phyloP scores from a whole-genome alignment of 208 protist genomes.

The Acanthamoeba royreba region DNA sequence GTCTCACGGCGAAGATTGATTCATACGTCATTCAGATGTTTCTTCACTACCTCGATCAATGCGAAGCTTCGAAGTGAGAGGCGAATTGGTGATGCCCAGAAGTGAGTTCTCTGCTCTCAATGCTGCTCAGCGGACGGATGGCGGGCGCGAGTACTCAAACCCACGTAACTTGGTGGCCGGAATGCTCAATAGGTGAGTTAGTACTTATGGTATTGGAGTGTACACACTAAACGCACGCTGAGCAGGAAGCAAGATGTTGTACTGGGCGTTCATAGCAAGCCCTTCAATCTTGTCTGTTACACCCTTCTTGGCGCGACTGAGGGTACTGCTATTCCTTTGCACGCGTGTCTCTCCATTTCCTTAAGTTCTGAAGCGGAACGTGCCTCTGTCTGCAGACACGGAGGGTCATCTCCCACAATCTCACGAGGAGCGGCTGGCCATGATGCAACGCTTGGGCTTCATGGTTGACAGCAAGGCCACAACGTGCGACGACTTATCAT shows the following conservation, averaged over 20 bases:
- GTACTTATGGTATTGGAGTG: not conserved
- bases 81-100: slow-evolving; percentile 61
- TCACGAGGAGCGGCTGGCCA: not conserved
- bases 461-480: not conserved
- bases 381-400: not conserved
- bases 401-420: not conserved
- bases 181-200: slow-evolving; percentile 35
- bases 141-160: slow-evolving; percentile 48
- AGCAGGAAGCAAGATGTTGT: not conserved
- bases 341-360: not conserved
- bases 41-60: not conserved
- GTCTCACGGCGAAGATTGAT: not conserved
- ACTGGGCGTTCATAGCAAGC: not conserved
- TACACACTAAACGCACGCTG: not conserved
- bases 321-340: not conserved
- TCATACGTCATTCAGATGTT: not conserved
- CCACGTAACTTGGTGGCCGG: slow-evolving; percentile 66
- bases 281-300: not conserved
- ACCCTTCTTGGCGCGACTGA: not conserved
- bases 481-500: not conserved
- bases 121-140: not conserved
- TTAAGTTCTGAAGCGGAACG: not conserved
- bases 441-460: not conserved
- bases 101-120: slow-evolving; percentile 46
- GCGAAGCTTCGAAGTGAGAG: slow-evolving; percentile 54